phyloP scores from a whole-genome alignment of 1,284 basidiomycete species.

The Puccinia coronata region DNA sequence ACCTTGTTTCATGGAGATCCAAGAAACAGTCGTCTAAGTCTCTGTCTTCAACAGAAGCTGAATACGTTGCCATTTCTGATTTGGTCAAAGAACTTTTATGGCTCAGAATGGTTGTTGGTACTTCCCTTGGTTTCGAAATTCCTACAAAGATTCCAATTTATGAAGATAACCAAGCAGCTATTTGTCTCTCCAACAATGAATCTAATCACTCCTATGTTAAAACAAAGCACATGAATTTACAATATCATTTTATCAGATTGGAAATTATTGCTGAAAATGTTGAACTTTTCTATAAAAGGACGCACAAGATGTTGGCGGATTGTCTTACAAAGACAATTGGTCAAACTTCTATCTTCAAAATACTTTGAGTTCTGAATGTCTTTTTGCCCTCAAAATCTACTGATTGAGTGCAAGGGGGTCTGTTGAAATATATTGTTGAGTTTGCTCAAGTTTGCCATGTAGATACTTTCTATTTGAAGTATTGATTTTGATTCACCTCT shows the following conservation, averaged over 20 bases:
- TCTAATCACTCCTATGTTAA: constrained; percentile 48
- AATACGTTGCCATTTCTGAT: neutral
- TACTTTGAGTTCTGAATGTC: too few species aligned
- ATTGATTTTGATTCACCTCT: too few species aligned
- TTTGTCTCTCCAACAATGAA: constrained; percentile 52
- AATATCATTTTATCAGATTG: constrained; percentile 55
- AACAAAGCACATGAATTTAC: constrained; percentile 58
- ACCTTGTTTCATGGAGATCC: constrained; percentile 60
- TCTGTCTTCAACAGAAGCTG: constrained; percentile 55
- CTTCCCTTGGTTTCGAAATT: constrained; percentile 51
- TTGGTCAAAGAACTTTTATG: constrained; percentile 60
- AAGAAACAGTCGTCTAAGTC: constrained; percentile 60
- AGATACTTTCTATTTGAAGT: too few species aligned
- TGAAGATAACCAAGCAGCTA: constrained; percentile 56
- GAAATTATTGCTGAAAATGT: constrained; percentile 38
- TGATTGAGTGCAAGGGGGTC: too few species aligned
- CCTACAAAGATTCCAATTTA: constrained; percentile 49
- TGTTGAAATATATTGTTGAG: too few species aligned
- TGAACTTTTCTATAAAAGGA: neutral
- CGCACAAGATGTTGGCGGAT: too few species aligned
- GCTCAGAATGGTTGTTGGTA: constrained; percentile 56
- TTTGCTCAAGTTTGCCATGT: too few species aligned
- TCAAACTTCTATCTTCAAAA: too few species aligned
- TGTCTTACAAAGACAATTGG: neutral
- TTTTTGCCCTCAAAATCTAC: too few species aligned